Percentiles rank a stretch among this genome's conserved stretches.
phyloP scores from a whole-genome alignment of 441 rosid genomes.

The Macaranga tanarius region DNA sequence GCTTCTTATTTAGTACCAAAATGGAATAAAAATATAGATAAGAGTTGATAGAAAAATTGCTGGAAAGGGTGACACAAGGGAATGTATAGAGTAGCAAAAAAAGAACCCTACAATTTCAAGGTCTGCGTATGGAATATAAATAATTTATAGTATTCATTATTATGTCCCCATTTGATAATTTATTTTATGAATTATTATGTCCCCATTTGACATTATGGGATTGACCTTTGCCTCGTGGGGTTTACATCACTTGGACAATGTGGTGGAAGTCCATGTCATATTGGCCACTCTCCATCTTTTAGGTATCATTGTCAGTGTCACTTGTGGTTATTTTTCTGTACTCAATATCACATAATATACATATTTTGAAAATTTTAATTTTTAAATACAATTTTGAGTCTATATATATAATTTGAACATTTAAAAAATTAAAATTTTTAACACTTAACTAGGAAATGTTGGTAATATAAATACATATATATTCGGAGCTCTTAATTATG shows the following conservation, averaged over 20 bases:
- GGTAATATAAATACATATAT: no score
- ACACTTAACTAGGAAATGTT: no score
- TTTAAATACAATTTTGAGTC: no score
- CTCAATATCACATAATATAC: no score
- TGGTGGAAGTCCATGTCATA: conserved; percentile 3
- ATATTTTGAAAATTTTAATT: no score
- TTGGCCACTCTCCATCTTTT: not conserved
- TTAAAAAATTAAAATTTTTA: no score
- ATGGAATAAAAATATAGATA: not conserved
- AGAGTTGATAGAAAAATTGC: not conserved
- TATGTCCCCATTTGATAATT: not conserved
- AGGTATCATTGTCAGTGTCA: no score
- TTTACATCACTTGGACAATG: not conserved
- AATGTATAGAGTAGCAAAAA: not conserved
- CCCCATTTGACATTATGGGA: conserved; percentile 4
- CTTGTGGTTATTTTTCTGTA: no score
- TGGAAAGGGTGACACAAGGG: not conserved
- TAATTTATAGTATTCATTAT: not conserved
- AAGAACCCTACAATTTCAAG: not conserved
- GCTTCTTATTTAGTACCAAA: not conserved
- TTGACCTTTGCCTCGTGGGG: not conserved
- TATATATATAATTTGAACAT: no score
- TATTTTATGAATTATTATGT: not conserved
- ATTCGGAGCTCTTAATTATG: no score
- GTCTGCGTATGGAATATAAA: not conserved